Evolutionary conservation across 2,329 filamentous ascomycete species (phyloP).

Genomic region (Biscogniauxia sp.): DNA sequence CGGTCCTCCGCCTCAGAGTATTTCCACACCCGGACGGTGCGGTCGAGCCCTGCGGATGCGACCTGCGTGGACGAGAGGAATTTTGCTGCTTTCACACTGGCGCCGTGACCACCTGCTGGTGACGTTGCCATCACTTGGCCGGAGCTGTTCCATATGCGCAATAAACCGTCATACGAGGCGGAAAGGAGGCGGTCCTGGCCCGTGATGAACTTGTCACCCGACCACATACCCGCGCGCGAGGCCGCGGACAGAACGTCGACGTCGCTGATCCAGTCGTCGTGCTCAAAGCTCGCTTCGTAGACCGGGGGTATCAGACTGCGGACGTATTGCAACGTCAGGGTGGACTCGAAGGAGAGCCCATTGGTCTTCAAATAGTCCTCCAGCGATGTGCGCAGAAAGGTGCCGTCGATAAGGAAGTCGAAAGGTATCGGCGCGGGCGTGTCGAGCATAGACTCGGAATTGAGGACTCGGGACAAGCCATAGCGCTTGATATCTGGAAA

Average conservation of each 20-base stretch:
- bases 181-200: conserved; percentile 77
- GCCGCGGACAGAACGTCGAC: conserved; percentile 76
- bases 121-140: conserved; percentile 83
- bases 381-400: conserved; percentile 83
- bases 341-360: conserved; percentile 85
- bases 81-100: conserved; percentile 76
- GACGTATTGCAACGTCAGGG: conserved; percentile 87
- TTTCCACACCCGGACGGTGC: conserved; percentile 86
- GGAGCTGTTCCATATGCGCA: conserved; percentile 87
- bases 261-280: conserved; percentile 94
- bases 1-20: conserved; percentile 67
- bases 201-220: conserved; percentile 44
- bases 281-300: conserved; percentile 89
- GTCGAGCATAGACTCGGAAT: conserved; percentile 69
- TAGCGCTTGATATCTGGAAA: conserved; percentile 64
- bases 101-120: conserved; percentile 69
- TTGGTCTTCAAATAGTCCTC: conserved; percentile 86
- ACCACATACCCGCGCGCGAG: conserved; percentile 60
- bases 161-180: conserved; percentile 86
- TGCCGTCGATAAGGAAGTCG: conserved; percentile 94
- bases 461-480: conserved; percentile 68
- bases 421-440: conserved; percentile 69
- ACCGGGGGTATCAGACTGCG: conserved; percentile 85
- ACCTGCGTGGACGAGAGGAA: conserved; percentile 78
- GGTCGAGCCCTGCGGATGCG: conserved; percentile 79